A percentile compares a stretch with the other conserved stretches of the same genome.
Evolutionary conservation across 2,329 filamentous ascomycete genomes (phyloP).

Genomic region (Monilinia fructicola): DNA sequence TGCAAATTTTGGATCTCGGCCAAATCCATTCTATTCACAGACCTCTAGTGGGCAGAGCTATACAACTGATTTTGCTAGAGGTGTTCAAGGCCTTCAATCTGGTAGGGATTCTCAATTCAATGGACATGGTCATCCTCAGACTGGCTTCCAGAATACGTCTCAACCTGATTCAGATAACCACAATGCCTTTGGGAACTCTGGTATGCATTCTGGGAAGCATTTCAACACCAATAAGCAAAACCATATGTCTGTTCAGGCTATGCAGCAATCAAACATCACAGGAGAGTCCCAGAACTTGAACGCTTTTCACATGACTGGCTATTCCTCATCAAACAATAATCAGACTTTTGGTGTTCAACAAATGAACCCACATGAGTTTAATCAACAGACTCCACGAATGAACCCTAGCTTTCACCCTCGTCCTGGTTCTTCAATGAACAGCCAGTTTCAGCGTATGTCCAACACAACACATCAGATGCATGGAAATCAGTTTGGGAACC

Average conservation of each 20-base stretch:
- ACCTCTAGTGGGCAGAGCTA: neutral
- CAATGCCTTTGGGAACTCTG: neutral
- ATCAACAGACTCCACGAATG: neutral
- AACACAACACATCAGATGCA: neutral
- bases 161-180: neutral
- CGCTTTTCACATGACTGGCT: neutral
- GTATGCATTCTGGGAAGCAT: neutral
- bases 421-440: neutral
- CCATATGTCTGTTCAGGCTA: neutral
- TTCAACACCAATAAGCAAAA: neutral
- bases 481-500: neutral
- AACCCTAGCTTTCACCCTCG: neutral
- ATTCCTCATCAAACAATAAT: neutral
- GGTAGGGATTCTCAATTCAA: conserved; percentile 1
- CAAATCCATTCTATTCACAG: neutral
- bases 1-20: neutral
- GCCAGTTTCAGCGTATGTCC: neutral
- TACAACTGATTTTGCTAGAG: neutral
- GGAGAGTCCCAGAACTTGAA: neutral
- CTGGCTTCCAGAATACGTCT: neutral
- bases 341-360: neutral
- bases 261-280: neutral
- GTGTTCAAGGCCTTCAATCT: neutral
- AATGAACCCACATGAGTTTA: neutral
- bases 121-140: neutral